phyloP scores from a whole-genome alignment of 2,329 filamentous ascomycete genomes.

The Cordyceps pruinosa region DNA sequence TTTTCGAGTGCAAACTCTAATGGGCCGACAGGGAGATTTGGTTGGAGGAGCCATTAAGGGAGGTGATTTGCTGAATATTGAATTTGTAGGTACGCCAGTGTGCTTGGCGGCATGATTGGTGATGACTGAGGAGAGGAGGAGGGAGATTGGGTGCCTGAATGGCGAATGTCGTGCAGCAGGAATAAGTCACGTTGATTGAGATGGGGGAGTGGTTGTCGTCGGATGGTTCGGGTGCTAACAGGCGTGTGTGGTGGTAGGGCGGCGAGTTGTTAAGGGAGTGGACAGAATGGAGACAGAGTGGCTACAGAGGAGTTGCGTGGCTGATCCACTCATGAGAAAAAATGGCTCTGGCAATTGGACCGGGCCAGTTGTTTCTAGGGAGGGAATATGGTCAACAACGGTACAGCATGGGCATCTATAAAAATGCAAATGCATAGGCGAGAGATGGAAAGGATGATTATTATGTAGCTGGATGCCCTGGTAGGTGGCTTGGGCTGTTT shows the following conservation, averaged over 20 bases:
- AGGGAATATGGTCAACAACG: too few relatives aligned
- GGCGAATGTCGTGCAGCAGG: constrained; percentile 1
- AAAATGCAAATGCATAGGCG: too few relatives aligned
- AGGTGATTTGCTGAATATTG: not conserved
- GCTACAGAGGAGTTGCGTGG: not conserved
- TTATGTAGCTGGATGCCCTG: too few relatives aligned
- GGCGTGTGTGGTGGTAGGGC: not conserved
- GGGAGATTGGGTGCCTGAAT: not conserved
- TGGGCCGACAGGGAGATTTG: not conserved
- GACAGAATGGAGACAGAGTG: not conserved
- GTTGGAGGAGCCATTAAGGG: not conserved
- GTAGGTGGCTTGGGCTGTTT: not conserved
- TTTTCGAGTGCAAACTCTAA: not conserved
- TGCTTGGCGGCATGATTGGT: not conserved
- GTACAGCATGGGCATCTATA: too few relatives aligned
- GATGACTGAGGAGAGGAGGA: not conserved
- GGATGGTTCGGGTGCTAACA: not conserved
- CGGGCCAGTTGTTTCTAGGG: too few relatives aligned
- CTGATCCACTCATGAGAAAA: too few relatives aligned
- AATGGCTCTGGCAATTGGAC: too few relatives aligned
- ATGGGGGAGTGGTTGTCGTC: not conserved
- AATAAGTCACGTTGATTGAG: not conserved
- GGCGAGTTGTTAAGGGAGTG: not conserved
- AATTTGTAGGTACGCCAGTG: too few relatives aligned
- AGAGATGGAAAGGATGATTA: too few relatives aligned